These are phyloP conservation scores for Punica granatum DNA, from an alignment of 345 rosid genomes.

Conservation along the genomic window DNA sequence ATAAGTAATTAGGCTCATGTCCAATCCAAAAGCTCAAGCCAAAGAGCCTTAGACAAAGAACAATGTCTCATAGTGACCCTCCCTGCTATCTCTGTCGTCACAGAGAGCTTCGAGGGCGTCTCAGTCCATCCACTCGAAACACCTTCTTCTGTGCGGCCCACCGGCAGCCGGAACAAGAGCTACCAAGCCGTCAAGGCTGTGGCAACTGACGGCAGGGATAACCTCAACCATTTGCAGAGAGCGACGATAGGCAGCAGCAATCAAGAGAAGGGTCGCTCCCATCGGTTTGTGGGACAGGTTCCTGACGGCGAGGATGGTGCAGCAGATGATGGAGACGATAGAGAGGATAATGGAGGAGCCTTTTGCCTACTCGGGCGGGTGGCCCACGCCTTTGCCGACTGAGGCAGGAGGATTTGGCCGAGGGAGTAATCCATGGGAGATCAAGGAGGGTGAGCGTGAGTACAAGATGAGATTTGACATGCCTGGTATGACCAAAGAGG, in stretches of 20 bases:
- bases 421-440: constrained; percentile 68
- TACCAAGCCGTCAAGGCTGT: constrained; percentile 17
- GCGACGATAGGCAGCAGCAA: constrained; percentile 10
- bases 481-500: constrained; percentile 65
- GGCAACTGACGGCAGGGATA: constrained; percentile 27
- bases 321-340: constrained; percentile 68
- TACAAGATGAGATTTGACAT: constrained; percentile 64
- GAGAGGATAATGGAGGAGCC: constrained; percentile 51
- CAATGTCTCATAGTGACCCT: constrained; percentile 1
- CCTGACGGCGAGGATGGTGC: constrained; percentile 51
- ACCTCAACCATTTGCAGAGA: constrained; percentile 42
- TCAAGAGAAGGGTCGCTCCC: constrained; percentile 30
- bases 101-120: constrained; percentile 2
- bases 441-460: constrained; percentile 41
- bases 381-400: constrained; percentile 19
- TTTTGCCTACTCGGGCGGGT: constrained; percentile 22
- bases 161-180: not conserved
- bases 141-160: not conserved
- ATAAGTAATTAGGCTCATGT: no score
- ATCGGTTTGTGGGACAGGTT: constrained; percentile 38
- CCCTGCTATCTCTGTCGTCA: not conserved
- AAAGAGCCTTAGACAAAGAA: not conserved
- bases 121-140: constrained; percentile 2
- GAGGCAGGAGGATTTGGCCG: constrained; percentile 26
- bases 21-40: no score